Evolutionary conservation across 139 green algal species (phyloP).

Genomic region (Desmodesmus armatus): DNA sequence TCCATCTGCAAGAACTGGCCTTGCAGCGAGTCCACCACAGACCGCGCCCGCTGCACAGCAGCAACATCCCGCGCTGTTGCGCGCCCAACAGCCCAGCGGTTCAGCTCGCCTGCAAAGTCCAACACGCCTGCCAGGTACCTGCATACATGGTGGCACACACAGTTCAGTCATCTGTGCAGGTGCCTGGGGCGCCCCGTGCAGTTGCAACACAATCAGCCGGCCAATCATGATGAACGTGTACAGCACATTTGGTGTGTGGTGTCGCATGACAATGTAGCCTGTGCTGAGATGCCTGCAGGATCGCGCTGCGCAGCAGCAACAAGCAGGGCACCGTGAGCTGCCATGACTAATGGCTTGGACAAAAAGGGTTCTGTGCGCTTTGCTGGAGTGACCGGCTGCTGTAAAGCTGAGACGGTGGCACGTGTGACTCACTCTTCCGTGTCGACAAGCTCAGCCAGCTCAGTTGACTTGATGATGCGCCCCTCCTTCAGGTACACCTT

Average conservation of each 20-base stretch:
- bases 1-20: slow-evolving; percentile 69
- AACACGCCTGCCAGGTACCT: slow-evolving; percentile 77
- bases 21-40: slow-evolving; percentile 78
- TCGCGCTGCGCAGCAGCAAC: too few relatives aligned
- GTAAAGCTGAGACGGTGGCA: too few relatives aligned
- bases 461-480: slow-evolving; percentile 57
- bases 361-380: not conserved
- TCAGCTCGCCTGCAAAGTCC: slow-evolving; percentile 89
- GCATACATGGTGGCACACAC: too few relatives aligned
- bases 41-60: slow-evolving; percentile 67
- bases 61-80: slow-evolving; percentile 74
- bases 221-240: too few relatives aligned
- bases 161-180: too few relatives aligned
- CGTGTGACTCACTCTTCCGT: slow-evolving; percentile 76
- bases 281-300: too few relatives aligned
- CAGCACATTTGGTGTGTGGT: too few relatives aligned
- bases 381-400: too few relatives aligned
- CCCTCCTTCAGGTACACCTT: slow-evolving; percentile 73
- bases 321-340: too few relatives aligned
- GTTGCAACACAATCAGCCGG: too few relatives aligned
- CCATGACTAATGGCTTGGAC: not conserved
- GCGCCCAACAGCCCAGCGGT: slow-evolving; percentile 68
- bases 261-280: too few relatives aligned
- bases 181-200: too few relatives aligned
- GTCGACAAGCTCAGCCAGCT: slow-evolving; percentile 70